Evolutionary conservation across 2,329 filamentous ascomycete genomes (phyloP), one percentile per base, ranked within the genome.

Genomic region (Rhynchosporium secalis): DNA sequence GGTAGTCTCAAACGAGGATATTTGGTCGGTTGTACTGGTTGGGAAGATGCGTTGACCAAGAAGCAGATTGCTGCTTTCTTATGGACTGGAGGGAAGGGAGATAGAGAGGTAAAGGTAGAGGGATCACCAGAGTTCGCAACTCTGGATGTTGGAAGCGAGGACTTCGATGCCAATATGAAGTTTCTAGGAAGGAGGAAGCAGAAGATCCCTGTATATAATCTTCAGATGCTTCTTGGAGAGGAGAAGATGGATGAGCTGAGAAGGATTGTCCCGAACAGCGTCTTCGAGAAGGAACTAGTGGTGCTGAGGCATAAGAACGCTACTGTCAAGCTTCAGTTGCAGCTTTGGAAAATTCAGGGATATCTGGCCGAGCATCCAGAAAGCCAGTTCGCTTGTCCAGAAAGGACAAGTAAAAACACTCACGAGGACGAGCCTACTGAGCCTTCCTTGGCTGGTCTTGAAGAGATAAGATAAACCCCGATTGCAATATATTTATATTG

Each of bases 271-370:
- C 33, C 29, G 3, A 52, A 43, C 28, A 1, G 43, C 61, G 0
- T 62, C 76, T 28, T 76, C 81, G 28, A 69, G 66, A 2, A 47
- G 1, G 61, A 66, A 36, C 40, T 75, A 72, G 8, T 72, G 81
- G 26, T 76, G 79, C 58, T 74, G 26, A 72, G 68, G 49, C 74
- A 85, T 64, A 76, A 74, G 67, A 74, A 68, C 64, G 73, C 76
- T 43, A 81, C 79, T 7, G 70, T 77, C 28, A 72, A 76, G 13
- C 55, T 85, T 51, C 81, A 85, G 71, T 61, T 79, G 60, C 75
- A 79, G 58, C 75, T 87, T 7, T 87, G 85, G 85, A 82, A 80
- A 64, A 71, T 88, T 8, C 81, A 87, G 64, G 83, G 83, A 1
- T 87, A 83, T 67, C 52, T 85, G 40, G 69, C 68, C 15, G 58